Evolutionary conservation across 176 grass and related monocot species (phyloP), one percentile per base, ranked within the genome.

Genomic region (Rhynchospora tenuis): DNA sequence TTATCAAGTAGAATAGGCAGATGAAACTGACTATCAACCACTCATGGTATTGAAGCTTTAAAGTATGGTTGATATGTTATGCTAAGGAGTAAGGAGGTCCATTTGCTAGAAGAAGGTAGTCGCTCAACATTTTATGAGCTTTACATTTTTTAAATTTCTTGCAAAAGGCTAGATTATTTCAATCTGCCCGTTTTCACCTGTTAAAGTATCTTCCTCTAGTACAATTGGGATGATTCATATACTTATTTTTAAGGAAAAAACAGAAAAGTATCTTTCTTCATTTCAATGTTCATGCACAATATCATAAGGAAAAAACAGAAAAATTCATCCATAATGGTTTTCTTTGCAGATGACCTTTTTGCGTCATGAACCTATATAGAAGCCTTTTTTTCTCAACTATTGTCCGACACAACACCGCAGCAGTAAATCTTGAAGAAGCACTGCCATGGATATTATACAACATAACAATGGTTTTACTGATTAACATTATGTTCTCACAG

Each of bases 51-150:
- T 28, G 73, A 77, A 55, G 24, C 55, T 77, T 31, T 31, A 10
- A 55, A 77, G 46, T 77, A 77, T 77, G 26, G 73, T 77, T 54
- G 50, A 77, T 29, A 77, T 29, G 26, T 54, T 55, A 56, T 22
- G 22, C 47, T 52, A n/a, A n/a, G n/a, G 33, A 38, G 33, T 38
- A 38, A 38, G 64, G 72, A 75, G 72, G 14, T 28, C 72, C 26
- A 14, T 19, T 50, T 77, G 26, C 73, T 77, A 56, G 73, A 77
- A 56, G 73, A 77, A 77, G 73, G 73, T 77, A 76, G 45, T 74
- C 26, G 10, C 59, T 60, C 59, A 16, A 75, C 14, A 28, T 75
- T 75, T 75, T 68, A 33, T 68, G 29, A 50, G 70, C 10, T 73
- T n/a, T 7, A 71, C 67, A 71, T n/a, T 7, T 68, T n/a, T n/a